A percentile compares a stretch with the other conserved stretches of the same genome.
Conservation (phyloP, 2,329 filamentous ascomycete species). For the Talaromyces amestolkiae region DNA sequence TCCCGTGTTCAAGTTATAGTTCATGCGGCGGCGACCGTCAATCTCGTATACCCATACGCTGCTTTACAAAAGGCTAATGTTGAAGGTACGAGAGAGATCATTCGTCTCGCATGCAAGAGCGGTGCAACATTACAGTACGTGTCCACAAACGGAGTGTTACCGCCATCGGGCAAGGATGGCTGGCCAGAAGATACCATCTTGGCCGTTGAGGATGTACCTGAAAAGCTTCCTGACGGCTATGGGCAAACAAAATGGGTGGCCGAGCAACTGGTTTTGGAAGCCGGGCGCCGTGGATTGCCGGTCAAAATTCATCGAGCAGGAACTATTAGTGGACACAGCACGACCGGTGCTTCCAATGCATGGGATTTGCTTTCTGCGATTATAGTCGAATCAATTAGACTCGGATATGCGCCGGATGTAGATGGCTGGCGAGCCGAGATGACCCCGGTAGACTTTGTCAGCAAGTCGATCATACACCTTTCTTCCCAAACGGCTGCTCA, state of each 20-base stretch:
- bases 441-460: slow-evolving; percentile 81
- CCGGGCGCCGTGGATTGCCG: slow-evolving; percentile 65
- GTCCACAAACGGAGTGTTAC: slow-evolving; percentile 76
- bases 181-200: slow-evolving; percentile 71
- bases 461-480: slow-evolving; percentile 68
- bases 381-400: slow-evolving; percentile 71
- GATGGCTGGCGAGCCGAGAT: slow-evolving; percentile 77
- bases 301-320: slow-evolving; percentile 70
- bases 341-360: slow-evolving; percentile 71
- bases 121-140: slow-evolving; percentile 74
- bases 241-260: slow-evolving; percentile 81
- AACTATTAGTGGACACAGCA: slow-evolving; percentile 75
- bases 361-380: slow-evolving; percentile 75
- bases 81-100: slow-evolving; percentile 71
- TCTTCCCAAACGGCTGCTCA: slow-evolving; percentile 61
- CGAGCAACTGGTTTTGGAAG: slow-evolving; percentile 70
- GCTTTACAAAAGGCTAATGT: slow-evolving; percentile 72
- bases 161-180: slow-evolving; percentile 61
- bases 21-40: slow-evolving; percentile 75
- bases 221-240: slow-evolving; percentile 69
- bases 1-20: slow-evolving; percentile 68
- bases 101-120: slow-evolving; percentile 65
- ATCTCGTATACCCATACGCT: slow-evolving; percentile 78
- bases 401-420: slow-evolving; percentile 68
- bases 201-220: slow-evolving; percentile 65